A percentile compares a stretch with the other conserved stretches of the same genome.
Evolutionary conservation across 805 yeast species (phyloP).

Genomic region (Cyberlindnera japonica): DNA sequence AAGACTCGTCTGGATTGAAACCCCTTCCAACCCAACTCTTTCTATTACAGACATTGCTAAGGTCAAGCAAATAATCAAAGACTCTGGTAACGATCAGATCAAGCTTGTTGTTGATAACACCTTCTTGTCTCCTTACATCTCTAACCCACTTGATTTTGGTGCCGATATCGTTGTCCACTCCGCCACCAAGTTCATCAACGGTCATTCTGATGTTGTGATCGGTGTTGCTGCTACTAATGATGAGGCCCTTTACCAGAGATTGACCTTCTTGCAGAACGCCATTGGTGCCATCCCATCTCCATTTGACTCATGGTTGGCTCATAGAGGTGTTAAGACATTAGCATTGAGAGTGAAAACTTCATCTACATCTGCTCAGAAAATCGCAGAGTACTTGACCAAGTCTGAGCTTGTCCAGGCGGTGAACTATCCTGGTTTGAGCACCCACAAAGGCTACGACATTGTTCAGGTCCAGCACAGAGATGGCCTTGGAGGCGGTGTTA

Average conservation of each 20-base stretch:
- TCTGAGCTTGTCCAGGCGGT: conserved; percentile 58
- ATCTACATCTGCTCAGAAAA: conserved; percentile 56
- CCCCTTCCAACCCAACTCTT: conserved; percentile 87
- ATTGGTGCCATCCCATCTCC: conserved; percentile 88
- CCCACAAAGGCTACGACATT: conserved; percentile 59
- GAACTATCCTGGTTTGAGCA: conserved; percentile 77
- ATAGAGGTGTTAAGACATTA: conserved; percentile 84
- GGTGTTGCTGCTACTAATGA: conserved; percentile 75
- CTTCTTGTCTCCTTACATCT: conserved; percentile 80
- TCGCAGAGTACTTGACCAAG: conserved; percentile 58
- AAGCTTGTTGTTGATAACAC: conserved; percentile 82
- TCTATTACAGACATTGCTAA: conserved; percentile 69
- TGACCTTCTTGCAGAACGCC: conserved; percentile 81
- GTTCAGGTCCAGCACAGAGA: conserved; percentile 76
- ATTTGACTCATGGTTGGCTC: conserved; percentile 90
- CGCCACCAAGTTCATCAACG: conserved; percentile 86
- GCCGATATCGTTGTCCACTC: conserved; percentile 88
- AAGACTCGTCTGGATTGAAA: conserved; percentile 79
- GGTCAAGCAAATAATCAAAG: conserved; percentile 53
- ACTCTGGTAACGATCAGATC: conserved; percentile 47
- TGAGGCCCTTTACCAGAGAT: conserved; percentile 54
- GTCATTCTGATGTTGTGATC: conserved; percentile 88
- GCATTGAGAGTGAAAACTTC: conserved; percentile 77
- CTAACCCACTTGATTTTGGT: conserved; percentile 78
- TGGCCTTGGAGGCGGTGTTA: conserved; percentile 88